phyloP scores from a whole-genome alignment of 192 early-diverging fungal species.

The Backusella macrospora region DNA sequence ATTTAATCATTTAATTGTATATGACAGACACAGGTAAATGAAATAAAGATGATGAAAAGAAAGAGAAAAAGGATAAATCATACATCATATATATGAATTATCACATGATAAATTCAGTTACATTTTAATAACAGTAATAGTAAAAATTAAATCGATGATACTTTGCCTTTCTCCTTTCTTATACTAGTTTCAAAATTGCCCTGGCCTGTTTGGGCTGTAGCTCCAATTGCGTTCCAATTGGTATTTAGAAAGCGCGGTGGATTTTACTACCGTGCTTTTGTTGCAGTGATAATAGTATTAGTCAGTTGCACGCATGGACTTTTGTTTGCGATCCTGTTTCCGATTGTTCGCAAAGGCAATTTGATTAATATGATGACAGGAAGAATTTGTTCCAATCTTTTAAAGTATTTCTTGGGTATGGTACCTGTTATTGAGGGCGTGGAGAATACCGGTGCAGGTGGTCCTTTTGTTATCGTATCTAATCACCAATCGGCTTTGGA shows the following conservation, averaged over 20 bases:
- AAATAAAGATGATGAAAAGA: background rate
- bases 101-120: background rate
- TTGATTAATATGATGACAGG: slow-evolving; percentile 64
- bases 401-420: slow-evolving; percentile 58
- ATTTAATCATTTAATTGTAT: background rate
- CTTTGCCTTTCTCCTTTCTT: background rate
- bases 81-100: background rate
- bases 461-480: slow-evolving; percentile 72
- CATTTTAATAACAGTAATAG: background rate
- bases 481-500: slow-evolving; percentile 90
- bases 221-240: slow-evolving; percentile 16
- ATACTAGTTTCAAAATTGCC: background rate
- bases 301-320: slow-evolving; percentile 45
- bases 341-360: slow-evolving; percentile 53
- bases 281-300: background rate
- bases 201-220: slow-evolving; percentile 13
- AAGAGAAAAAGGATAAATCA: no score
- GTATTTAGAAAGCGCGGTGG: slow-evolving; percentile 25
- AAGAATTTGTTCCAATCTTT: slow-evolving; percentile 50
- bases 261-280: slow-evolving; percentile 12
- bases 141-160: background rate
- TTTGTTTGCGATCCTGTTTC: slow-evolving; percentile 54
- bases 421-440: slow-evolving; percentile 61
- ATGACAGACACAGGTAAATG: background rate
- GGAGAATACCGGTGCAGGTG: slow-evolving; percentile 48